Conservation (phyloP, 2,329 filamentous ascomycete genomes). For the Phialocephala sp. region DNA sequence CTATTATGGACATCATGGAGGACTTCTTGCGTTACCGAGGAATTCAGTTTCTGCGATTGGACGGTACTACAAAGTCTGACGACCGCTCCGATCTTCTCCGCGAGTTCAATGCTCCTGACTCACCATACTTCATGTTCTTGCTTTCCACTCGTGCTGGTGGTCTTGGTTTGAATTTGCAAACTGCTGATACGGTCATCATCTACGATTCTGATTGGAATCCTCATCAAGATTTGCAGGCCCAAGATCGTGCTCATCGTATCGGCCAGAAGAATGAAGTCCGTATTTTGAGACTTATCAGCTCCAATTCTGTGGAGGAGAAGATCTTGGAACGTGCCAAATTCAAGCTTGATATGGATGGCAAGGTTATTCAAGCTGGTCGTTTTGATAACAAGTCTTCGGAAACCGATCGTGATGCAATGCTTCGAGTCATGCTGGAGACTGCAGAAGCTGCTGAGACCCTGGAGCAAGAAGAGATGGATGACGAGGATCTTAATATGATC, state of each 20-base stretch:
- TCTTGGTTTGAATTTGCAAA: conserved; percentile 95
- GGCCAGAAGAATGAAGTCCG: conserved; percentile 99
- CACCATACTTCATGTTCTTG: conserved; percentile 96
- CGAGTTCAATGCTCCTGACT: conserved; percentile 87
- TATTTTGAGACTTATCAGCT: conserved; percentile 93
- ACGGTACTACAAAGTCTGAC: conserved; percentile 96
- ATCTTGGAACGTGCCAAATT: conserved; percentile 95
- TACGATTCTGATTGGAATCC: conserved; percentile 99
- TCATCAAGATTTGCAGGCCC: conserved; percentile 97
- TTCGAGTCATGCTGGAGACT: conserved; percentile 89
- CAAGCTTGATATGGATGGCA: conserved; percentile 99
- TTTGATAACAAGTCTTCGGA: conserved; percentile 99
- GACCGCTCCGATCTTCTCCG: conserved; percentile 90
- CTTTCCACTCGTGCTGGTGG: conserved; percentile 98
- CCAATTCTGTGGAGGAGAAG: conserved; percentile 97
- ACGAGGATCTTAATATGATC: conserved; percentile 94
- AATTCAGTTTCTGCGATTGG: conserved; percentile 86
- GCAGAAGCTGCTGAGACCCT: conserved; percentile 70
- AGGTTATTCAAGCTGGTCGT: conserved; percentile 98
- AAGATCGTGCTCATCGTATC: conserved; percentile 99
- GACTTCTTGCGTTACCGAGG: conserved; percentile 89
- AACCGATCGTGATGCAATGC: conserved; percentile 95
- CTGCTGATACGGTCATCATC: conserved; percentile 98
- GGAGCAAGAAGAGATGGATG: conserved; percentile 97
- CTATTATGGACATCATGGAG: conserved; percentile 99